Percentiles rank a stretch among this genome's conserved stretches.
phyloP scores from a whole-genome alignment of 805 yeast genomes.

The Lipomyces spencermartinsiae region DNA sequence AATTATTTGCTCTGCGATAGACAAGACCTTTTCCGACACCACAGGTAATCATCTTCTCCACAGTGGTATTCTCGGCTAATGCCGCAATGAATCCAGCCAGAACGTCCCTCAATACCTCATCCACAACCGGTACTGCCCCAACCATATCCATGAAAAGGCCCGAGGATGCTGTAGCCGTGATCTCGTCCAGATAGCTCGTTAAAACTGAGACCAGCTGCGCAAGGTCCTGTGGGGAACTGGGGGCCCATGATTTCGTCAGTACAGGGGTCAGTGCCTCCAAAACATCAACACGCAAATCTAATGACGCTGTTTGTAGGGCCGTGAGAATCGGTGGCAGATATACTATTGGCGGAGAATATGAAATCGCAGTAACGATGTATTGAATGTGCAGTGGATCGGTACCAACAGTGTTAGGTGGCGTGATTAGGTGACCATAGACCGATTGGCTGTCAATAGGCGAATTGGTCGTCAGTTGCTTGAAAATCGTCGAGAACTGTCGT shows the following conservation, averaged over 20 bases:
- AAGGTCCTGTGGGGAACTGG: background rate
- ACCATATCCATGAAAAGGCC: background rate
- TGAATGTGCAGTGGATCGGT: slow-evolving; percentile 32
- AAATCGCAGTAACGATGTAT: slow-evolving; percentile 15
- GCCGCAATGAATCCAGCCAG: slow-evolving; percentile 19
- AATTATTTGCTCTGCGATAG: background rate
- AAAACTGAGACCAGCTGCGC: background rate
- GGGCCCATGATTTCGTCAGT: slow-evolving; percentile 3
- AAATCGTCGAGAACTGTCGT: background rate
- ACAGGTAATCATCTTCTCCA: background rate
- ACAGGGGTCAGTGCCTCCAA: slow-evolving; percentile 20
- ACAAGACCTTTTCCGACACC: slow-evolving; percentile 8
- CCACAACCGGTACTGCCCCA: background rate
- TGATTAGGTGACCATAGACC: slow-evolving; percentile 16
- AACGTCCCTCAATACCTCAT: slow-evolving; percentile 18
- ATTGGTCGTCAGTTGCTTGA: background rate
- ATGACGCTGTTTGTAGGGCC: slow-evolving; percentile 1
- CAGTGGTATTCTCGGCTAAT: background rate
- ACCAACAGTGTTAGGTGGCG: slow-evolving; percentile 23
- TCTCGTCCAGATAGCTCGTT: background rate
- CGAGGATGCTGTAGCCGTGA: background rate
- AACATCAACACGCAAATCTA: slow-evolving; percentile 10
- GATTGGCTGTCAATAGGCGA: background rate
- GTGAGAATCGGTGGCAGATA: slow-evolving; percentile 17
- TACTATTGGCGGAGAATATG: slow-evolving; percentile 16